Conservation (phyloP, 768 basidiomycete genomes). For the Macrolepiota fuliginosa region DNA sequence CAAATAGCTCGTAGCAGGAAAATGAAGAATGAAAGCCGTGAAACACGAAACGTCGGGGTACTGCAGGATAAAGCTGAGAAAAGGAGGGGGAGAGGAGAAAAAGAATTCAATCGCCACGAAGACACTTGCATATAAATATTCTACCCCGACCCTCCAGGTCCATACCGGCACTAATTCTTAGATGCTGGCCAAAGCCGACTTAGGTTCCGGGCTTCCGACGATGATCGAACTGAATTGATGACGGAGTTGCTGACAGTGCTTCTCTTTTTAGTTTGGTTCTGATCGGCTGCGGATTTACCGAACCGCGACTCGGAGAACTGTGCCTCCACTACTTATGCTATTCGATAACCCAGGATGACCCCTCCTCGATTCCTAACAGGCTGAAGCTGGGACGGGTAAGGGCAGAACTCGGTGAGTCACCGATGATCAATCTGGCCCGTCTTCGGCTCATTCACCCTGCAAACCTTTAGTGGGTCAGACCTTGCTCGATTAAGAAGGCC, state of each 20-base stretch:
- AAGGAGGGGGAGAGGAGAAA: not conserved
- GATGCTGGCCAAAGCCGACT: not conserved
- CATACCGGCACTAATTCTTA: not conserved
- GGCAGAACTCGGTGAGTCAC: too few species aligned
- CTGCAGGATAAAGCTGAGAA: not conserved
- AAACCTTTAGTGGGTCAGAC: too few species aligned
- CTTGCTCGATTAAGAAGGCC: too few species aligned
- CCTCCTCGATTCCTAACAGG: too few species aligned
- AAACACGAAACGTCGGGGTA: not conserved
- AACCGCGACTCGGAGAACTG: not conserved
- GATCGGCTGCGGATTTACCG: not conserved
- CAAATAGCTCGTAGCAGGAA: not conserved
- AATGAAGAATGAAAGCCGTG: not conserved
- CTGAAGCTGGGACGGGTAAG: too few species aligned
- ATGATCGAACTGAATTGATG: constrained; percentile 3
- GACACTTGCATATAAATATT: constrained; percentile 2
- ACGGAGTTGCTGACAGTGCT: not conserved
- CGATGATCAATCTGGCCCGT: too few species aligned
- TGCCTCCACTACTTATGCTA: too few species aligned
- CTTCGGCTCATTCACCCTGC: too few species aligned
- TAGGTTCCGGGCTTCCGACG: not conserved
- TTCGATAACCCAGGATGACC: too few species aligned
- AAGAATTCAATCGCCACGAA: not conserved
- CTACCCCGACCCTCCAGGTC: not conserved
- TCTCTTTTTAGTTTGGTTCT: not conserved